Percentiles rank a stretch among this genome's conserved stretches.
These are phyloP conservation scores for Daldinia concentrica DNA, from an alignment of 495 filamentous ascomycete species.

Conservation along the genomic window DNA sequence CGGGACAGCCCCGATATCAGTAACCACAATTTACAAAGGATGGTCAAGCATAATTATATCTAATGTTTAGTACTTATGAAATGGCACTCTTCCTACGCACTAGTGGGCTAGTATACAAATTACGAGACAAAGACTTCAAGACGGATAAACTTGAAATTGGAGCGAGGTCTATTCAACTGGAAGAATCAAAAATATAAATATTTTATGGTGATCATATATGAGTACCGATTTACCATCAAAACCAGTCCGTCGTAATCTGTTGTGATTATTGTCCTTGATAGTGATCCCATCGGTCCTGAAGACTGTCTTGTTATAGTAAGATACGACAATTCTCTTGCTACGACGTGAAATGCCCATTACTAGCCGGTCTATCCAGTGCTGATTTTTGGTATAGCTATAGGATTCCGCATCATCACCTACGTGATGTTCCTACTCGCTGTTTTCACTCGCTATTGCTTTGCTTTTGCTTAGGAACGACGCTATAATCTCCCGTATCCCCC, in stretches of 20 bases:
- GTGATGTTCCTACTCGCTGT: background rate
- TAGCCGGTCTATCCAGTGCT: background rate
- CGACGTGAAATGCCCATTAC: too few species aligned
- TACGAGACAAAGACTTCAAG: background rate
- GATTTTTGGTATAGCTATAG: background rate
- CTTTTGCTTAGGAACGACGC: background rate
- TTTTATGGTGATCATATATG: background rate
- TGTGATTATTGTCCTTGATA: background rate
- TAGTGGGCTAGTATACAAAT: background rate
- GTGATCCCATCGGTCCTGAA: background rate
- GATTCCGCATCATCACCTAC: background rate
- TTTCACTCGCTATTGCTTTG: background rate
- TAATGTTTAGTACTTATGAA: background rate
- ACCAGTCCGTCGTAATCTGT: background rate
- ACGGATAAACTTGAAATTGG: background rate
- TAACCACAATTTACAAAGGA: background rate
- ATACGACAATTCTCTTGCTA: too few species aligned
- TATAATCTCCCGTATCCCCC: background rate
- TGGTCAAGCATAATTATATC: background rate
- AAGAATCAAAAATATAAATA: background rate
- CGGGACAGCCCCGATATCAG: slow-evolving; percentile 15
- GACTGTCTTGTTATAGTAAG: too few species aligned
- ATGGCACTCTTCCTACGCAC: background rate
- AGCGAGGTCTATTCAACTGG: background rate
- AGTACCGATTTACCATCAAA: background rate